Conservation (phyloP, 169 alveolate genomes). For the Cystoisospora suis region DNA sequence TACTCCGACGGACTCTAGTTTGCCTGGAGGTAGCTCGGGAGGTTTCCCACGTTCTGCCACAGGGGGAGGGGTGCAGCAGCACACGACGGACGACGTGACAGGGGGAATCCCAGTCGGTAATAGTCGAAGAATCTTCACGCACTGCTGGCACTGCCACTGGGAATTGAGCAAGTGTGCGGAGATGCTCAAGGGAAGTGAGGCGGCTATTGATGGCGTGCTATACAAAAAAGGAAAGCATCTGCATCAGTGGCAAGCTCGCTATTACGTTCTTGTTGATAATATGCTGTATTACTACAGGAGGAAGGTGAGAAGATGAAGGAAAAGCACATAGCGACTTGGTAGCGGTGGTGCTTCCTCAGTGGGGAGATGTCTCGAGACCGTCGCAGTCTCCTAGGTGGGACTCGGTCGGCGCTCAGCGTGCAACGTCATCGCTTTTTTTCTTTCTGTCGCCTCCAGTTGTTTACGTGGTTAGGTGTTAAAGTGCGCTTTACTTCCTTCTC, state of each 20-base stretch:
- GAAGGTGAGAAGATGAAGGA: conserved; percentile 45
- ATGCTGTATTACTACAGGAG: conserved; percentile 81
- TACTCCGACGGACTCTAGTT: too few species aligned
- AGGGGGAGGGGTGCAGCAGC: neutral
- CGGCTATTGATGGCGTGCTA: conserved; percentile 81
- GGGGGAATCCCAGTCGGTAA: neutral
- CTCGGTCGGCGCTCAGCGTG: too few species aligned
- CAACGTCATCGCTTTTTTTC: neutral
- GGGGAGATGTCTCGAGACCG: neutral
- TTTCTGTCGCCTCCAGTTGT: neutral
- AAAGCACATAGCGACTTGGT: too few species aligned
- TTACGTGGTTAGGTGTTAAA: neutral
- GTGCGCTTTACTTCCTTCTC: too few species aligned
- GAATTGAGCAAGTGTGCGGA: conserved; percentile 70
- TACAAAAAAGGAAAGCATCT: conserved; percentile 82
- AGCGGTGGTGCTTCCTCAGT: neutral
- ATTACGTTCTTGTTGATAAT: conserved; percentile 81
- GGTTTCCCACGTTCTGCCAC: neutral
- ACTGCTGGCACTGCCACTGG: conserved; percentile 73
- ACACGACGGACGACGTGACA: conserved; percentile 6
- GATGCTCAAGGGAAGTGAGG: conserved; percentile 60
- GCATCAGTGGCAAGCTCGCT: conserved; percentile 82
- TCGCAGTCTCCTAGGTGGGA: too few species aligned
- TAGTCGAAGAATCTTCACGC: conserved; percentile 30
- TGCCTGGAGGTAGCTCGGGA: conserved; percentile 12